Conservation (phyloP, 2,329 filamentous ascomycete genomes). For the Nannizziopsis arthrosporioides region DNA sequence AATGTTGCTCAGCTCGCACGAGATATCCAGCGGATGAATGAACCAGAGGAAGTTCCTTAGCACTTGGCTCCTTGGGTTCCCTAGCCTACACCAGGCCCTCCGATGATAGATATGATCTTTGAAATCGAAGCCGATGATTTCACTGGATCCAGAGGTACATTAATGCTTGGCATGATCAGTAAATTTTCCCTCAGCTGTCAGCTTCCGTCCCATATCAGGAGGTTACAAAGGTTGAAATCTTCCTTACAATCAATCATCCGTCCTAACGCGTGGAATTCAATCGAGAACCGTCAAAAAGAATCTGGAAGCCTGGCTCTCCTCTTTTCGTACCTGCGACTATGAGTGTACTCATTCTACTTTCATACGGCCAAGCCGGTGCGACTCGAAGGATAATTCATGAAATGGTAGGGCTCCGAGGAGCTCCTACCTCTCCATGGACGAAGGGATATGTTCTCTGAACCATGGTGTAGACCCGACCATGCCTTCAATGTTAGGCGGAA, state of each 20-base stretch:
- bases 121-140: background rate
- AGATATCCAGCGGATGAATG: constrained; percentile 10
- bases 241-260: background rate
- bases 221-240: no score
- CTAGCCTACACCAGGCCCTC: constrained; percentile 10
- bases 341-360: constrained; percentile 45
- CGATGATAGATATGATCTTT: constrained; percentile 6
- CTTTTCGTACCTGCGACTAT: constrained; percentile 39
- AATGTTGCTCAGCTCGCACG: constrained; percentile 4
- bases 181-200: no score
- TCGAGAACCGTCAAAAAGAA: background rate
- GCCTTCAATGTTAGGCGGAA: constrained; percentile 33
- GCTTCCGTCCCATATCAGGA: no score
- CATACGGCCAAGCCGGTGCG: constrained; percentile 44
- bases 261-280: background rate
- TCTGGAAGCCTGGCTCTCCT: constrained; percentile 16
- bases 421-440: constrained; percentile 42
- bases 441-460: constrained; percentile 41
- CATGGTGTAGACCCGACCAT: constrained; percentile 24
- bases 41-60: background rate
- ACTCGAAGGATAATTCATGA: no score
- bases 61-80: constrained; percentile 7
- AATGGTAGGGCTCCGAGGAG: constrained; percentile 41
- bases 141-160: background rate
- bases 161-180: no score